Evolutionary conservation across 202 grass and related monocot genomes (phyloP).

Genomic region (Elaeis oleifera): DNA sequence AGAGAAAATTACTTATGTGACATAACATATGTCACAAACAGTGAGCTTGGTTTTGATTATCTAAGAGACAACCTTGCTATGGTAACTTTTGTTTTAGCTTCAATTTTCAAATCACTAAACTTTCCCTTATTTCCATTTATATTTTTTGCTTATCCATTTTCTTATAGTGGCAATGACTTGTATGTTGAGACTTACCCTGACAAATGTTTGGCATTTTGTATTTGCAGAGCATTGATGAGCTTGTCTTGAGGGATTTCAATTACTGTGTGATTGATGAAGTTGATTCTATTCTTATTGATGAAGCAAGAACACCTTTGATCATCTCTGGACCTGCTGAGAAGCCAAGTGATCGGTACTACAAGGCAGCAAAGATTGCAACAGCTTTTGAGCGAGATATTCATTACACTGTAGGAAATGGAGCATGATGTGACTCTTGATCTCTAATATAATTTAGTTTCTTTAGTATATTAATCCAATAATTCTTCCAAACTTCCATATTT

Average conservation of each 20-base stretch:
- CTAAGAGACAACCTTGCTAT: slow-evolving; percentile 97
- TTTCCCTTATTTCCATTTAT: not conserved
- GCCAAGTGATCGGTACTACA: slow-evolving; percentile 87
- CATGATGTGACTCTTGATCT: slow-evolving; percentile 14
- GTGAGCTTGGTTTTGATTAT: slow-evolving; percentile 99
- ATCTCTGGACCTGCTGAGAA: slow-evolving; percentile 91
- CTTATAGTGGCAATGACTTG: slow-evolving; percentile 14
- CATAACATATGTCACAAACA: slow-evolving; percentile 99
- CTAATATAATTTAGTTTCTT: not conserved
- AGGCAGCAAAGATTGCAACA: slow-evolving; percentile 92
- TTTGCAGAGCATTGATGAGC: slow-evolving; percentile 85
- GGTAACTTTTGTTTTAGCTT: slow-evolving; percentile 35
- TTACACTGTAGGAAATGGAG: slow-evolving; percentile 65
- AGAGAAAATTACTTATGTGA: slow-evolving; percentile 92
- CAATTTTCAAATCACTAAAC: slow-evolving; percentile 1
- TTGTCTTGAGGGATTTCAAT: slow-evolving; percentile 97
- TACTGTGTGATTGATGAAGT: slow-evolving; percentile 99
- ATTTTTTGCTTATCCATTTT: not conserved
- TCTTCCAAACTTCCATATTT: no score
- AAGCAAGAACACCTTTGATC: slow-evolving; percentile 96
- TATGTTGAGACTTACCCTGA: not conserved
- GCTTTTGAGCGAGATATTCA: slow-evolving; percentile 90
- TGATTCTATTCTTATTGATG: slow-evolving; percentile 99
- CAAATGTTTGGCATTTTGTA: slow-evolving; percentile 1
- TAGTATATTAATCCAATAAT: not conserved